phyloP scores from a whole-genome alignment of 768 basidiomycete genomes.

The Candolleomyces aberdarensis region DNA sequence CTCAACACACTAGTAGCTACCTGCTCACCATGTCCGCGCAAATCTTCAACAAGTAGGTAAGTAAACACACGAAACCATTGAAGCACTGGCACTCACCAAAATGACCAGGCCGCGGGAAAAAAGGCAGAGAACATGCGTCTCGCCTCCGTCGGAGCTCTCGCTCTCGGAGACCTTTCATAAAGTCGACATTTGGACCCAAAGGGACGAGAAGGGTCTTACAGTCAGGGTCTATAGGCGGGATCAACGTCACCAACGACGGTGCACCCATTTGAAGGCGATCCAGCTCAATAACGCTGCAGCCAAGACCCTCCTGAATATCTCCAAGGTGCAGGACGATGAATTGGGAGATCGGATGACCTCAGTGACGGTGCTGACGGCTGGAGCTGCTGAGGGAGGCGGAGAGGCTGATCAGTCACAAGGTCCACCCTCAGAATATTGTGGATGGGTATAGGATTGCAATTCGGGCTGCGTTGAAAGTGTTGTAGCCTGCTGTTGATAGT shows the following conservation, averaged over 20 bases:
- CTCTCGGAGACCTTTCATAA: constrained; percentile 97
- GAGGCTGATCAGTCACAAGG: constrained; percentile 85
- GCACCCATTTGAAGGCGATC: constrained; percentile 97
- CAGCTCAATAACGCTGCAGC: constrained; percentile 59
- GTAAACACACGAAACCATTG: neutral
- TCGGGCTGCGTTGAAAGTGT: constrained; percentile 74
- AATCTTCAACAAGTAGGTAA: constrained; percentile 10
- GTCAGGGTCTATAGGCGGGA: constrained; percentile 82
- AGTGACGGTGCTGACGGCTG: constrained; percentile 87
- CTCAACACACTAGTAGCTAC: too few relatives aligned
- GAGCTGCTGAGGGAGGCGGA: constrained; percentile 95
- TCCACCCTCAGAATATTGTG: constrained; percentile 97
- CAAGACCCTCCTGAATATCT: constrained; percentile 24
- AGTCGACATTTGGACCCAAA: constrained; percentile 97
- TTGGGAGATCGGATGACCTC: too few relatives aligned
- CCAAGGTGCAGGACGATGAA: constrained; percentile 24
- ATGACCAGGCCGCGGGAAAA: constrained; percentile 6
- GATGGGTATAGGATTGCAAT: constrained; percentile 96
- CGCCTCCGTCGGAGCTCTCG: constrained; percentile 94
- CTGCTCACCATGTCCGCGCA: constrained; percentile 8
- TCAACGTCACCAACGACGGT: constrained; percentile 98
- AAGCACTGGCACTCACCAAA: neutral
- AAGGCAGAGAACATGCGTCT: constrained; percentile 75
- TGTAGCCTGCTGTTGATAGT: constrained; percentile 86
- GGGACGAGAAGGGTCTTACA: constrained; percentile 99